Percentiles rank a stretch among this genome's conserved stretches.
These are phyloP conservation scores for Kodamaea kaohsiungensis DNA, from an alignment of 805 yeast genomes.

Conservation along the genomic window DNA sequence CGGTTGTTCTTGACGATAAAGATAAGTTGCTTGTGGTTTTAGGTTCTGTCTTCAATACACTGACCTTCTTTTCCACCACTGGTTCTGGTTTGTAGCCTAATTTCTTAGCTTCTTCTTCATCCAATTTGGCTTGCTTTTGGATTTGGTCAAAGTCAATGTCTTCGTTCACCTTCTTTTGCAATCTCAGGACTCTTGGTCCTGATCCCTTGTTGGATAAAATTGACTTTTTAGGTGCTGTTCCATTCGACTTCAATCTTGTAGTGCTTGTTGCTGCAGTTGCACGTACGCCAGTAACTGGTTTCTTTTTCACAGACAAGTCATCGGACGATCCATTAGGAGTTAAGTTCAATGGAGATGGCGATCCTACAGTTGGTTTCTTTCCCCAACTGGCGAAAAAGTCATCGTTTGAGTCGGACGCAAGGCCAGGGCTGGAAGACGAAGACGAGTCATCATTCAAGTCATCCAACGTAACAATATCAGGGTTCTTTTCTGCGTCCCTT, in stretches of 20 bases:
- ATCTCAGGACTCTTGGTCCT: conserved; percentile 54
- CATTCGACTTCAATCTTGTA: conserved; percentile 24
- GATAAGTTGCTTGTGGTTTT: conserved; percentile 2
- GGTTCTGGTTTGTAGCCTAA: conserved; percentile 51
- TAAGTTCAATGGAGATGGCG: conserved; percentile 51
- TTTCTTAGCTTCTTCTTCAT: conserved; percentile 65
- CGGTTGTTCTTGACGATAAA: conserved; percentile 6
- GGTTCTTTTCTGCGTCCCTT: conserved; percentile 67
- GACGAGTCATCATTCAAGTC: conserved; percentile 35
- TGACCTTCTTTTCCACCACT: conserved; percentile 3
- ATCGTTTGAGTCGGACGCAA: conserved; percentile 53
- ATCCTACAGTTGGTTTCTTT: conserved; percentile 34
- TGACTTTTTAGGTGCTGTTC: conserved; percentile 28
- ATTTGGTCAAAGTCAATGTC: conserved; percentile 60
- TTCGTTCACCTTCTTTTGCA: conserved; percentile 50
- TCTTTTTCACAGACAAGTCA: conserved; percentile 22
- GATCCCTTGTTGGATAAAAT: conserved; percentile 52
- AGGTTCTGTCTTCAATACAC: neutral
- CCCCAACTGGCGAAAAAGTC: conserved; percentile 94
- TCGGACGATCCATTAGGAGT: conserved; percentile 46
- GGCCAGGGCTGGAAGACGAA: conserved; percentile 33
- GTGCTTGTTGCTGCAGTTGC: conserved; percentile 24
- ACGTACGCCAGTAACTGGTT: neutral
- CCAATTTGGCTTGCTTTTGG: conserved; percentile 79
- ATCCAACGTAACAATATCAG: conserved; percentile 71